phyloP scores from a whole-genome alignment of 495 filamentous ascomycete genomes.

The Talaromyces proteolyticus region DNA sequence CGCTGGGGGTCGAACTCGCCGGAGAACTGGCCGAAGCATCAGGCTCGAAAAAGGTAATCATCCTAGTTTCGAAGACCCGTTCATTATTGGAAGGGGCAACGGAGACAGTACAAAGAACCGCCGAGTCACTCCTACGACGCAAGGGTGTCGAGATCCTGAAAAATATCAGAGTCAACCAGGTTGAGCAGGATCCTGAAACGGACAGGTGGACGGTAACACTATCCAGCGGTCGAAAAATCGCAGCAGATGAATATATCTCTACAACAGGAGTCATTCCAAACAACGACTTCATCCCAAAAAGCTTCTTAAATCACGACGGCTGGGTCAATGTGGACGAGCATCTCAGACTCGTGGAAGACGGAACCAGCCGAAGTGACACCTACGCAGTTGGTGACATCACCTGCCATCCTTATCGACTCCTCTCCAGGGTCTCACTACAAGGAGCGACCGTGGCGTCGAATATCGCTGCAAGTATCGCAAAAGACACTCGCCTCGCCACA shows the following conservation, averaged over 20 bases:
- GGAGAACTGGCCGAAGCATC: constrained; percentile 52
- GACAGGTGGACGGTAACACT: constrained; percentile 28
- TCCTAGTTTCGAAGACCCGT: constrained; percentile 30
- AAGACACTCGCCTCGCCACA: constrained; percentile 10
- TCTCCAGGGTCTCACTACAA: constrained; percentile 23
- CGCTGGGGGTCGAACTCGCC: constrained; percentile 58
- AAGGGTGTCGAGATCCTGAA: constrained; percentile 14
- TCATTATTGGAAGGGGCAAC: constrained; percentile 22
- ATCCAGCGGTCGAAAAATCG: constrained; percentile 30
- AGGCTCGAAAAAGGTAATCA: constrained; percentile 31
- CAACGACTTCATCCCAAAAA: constrained; percentile 48
- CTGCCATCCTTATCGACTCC: constrained; percentile 20
- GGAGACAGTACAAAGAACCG: constrained; percentile 14
- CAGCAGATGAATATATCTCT: constrained; percentile 57
- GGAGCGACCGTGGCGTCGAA: constrained; percentile 22
- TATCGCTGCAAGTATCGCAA: constrained; percentile 20
- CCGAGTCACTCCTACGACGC: constrained; percentile 16
- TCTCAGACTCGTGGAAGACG: constrained; percentile 35
- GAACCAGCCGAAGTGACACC: constrained; percentile 25
- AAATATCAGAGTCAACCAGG: constrained; percentile 13
- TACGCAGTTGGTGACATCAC: constrained; percentile 38
- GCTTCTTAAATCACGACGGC: constrained; percentile 40
- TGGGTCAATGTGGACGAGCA: constrained; percentile 52
- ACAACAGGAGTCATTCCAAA: constrained; percentile 58
- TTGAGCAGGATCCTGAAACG: constrained; percentile 8